Evolutionary conservation across 129 eudicot species (phyloP).

Genomic region (Flaveria trinervia): DNA sequence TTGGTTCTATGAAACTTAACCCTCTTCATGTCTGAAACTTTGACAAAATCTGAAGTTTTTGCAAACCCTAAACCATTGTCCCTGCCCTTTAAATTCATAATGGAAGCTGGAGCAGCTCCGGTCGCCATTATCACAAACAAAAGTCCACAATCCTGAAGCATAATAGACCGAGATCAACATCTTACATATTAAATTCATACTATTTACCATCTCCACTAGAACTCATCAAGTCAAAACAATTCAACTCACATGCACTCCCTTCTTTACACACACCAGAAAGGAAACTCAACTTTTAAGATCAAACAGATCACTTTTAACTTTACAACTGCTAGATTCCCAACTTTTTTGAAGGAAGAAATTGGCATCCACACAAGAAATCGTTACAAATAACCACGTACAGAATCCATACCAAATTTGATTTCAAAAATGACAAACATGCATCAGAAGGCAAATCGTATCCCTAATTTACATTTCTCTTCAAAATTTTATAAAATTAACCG

Average conservation of each 20-base stretch:
- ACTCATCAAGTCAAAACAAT: conserved; percentile 13
- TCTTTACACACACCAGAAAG: neutral
- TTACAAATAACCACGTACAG: neutral
- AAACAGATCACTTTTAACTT: conserved; percentile 18
- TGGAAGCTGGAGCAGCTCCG: conserved; percentile 70
- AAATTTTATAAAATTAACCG: neutral
- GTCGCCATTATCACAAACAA: conserved; percentile 65
- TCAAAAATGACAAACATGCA: conserved; percentile 1
- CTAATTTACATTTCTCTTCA: neutral
- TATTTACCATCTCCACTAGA: neutral
- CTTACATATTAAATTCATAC: conserved; percentile 6
- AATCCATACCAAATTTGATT: neutral
- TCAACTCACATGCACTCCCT: neutral
- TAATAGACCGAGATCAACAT: conserved; percentile 1
- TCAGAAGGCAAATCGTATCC: conserved; percentile 6
- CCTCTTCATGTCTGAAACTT: conserved; percentile 65
- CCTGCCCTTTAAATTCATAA: conserved; percentile 52
- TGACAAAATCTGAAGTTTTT: conserved; percentile 57
- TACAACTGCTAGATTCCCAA: neutral
- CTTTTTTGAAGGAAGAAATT: neutral
- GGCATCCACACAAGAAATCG: neutral
- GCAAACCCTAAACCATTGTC: conserved; percentile 56
- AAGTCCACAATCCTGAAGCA: conserved; percentile 47
- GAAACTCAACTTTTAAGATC: neutral
- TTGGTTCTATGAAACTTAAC: conserved; percentile 63